Base-by-base conservation (phyloP, 2,329 filamentous ascomycete genomes). In the Gremmenia infestans region DNA sequence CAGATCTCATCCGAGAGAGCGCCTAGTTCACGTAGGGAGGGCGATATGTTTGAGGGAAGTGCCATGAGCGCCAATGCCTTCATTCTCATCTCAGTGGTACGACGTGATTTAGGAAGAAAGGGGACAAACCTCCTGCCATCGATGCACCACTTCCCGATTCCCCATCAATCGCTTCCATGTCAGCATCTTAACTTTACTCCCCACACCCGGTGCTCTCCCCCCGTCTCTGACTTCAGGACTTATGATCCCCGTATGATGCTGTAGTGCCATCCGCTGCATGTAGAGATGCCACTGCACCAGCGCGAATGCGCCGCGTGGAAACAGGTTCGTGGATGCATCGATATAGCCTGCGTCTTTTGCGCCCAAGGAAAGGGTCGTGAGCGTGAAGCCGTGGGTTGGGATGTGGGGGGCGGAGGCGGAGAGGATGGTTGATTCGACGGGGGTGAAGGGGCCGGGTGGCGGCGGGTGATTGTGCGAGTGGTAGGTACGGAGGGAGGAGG, bases 1-100 rank as follows among this genome's bases (percentile, higher is more conserved):
- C 88, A 89, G 51, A 99, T 95, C 72, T 99, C 94, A 71, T 97
- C 93, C n/a, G 88, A 82, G 4, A 99, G 82, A 50, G 81, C 78
- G 43, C 88, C 85, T 4, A 99, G 81, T 74, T 97, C 94, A 46
- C 80, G 80, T 3, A 97, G 70, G 0, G 91, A 92, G 8, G 83
- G 74, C 0, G 90, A 83, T 36, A 95, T 80, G 71, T 93, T 88
- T 58, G 80, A 82, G 0, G 91, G 89, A 56, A 95, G 86, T 4
- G 91, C 91, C 89, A 97, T 96, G 59, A 96, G 78, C 4, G 90
- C 91, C 2, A 97, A 79, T 46, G 93, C 94, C 65, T 70, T 11
- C 23, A 4, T 17, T n/a, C 40, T 54, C 14, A 47, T 17, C 17
- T 5, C 19, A 46, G 35, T 12, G 60, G 37, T 42, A 15, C 15